These are phyloP conservation scores for Calocybe indica DNA, from an alignment of 768 basidiomycete species.

Conservation along the genomic window DNA sequence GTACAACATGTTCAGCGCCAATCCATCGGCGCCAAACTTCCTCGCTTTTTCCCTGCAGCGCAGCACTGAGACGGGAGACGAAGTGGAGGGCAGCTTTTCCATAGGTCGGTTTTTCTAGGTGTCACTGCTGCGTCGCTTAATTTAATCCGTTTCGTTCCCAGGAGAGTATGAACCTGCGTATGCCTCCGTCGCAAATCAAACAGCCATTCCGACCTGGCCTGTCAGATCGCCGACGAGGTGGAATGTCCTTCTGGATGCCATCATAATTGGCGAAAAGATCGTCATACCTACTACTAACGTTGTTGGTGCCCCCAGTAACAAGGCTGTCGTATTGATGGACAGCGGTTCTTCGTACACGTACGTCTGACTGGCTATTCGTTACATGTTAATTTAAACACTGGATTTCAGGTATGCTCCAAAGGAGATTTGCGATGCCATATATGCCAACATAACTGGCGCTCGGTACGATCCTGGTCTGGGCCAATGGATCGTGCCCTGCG, in stretches of 20 bases:
- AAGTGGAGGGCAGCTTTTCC: slow-evolving; percentile 63
- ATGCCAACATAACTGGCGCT: slow-evolving; percentile 61
- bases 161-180: slow-evolving; percentile 68
- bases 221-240: slow-evolving; percentile 56
- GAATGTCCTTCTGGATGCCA: slow-evolving; percentile 71
- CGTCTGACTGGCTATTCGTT: slow-evolving; percentile 14
- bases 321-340: slow-evolving; percentile 73
- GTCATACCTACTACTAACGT: slow-evolving; percentile 51
- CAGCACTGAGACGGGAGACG: slow-evolving; percentile 41
- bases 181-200: slow-evolving; percentile 46
- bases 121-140: background rate
- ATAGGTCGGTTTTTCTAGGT: slow-evolving; percentile 54
- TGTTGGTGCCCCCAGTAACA: slow-evolving; percentile 52
- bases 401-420: slow-evolving; percentile 58
- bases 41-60: slow-evolving; percentile 74
- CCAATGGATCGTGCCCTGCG: slow-evolving; percentile 73
- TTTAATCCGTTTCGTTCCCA: slow-evolving; percentile 14
- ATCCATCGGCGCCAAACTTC: slow-evolving; percentile 70
- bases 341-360: slow-evolving; percentile 81
- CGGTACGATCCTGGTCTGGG: slow-evolving; percentile 41
- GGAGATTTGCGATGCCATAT: slow-evolving; percentile 64
- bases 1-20: slow-evolving; percentile 68
- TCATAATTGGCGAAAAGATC: slow-evolving; percentile 52
- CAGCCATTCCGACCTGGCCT: slow-evolving; percentile 72
- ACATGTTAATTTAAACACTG: too few species aligned